phyloP scores from a whole-genome alignment of 2,329 filamentous ascomycete species.

The Fonsecaea multimorphosa region DNA sequence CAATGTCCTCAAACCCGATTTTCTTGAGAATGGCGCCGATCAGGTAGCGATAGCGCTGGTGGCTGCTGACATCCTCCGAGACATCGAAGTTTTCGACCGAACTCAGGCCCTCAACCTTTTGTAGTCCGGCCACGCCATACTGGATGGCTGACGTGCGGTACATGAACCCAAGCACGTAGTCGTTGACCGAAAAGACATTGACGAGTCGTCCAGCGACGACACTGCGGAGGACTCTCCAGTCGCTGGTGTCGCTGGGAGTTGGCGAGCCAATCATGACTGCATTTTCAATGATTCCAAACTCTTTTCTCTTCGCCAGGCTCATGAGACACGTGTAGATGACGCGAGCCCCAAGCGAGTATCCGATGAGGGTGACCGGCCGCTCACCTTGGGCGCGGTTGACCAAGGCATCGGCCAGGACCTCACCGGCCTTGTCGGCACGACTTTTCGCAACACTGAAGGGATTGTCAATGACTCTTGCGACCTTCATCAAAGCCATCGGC shows the following conservation, averaged over 20 bases:
- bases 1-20: slow-evolving; percentile 72
- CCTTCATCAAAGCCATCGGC: slow-evolving; percentile 70
- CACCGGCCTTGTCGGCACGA: slow-evolving; percentile 78
- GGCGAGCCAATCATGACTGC: slow-evolving; percentile 84
- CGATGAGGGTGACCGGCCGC: slow-evolving; percentile 77
- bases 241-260: slow-evolving; percentile 70
- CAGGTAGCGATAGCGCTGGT: slow-evolving; percentile 72
- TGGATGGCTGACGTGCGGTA: slow-evolving; percentile 85
- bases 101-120: slow-evolving; percentile 65
- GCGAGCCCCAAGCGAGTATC: slow-evolving; percentile 80
- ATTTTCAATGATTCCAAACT: slow-evolving; percentile 83
- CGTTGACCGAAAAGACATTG: slow-evolving; percentile 87
- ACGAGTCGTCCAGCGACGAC: slow-evolving; percentile 83
- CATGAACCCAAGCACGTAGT: slow-evolving; percentile 84
- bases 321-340: slow-evolving; percentile 84
- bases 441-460: slow-evolving; percentile 79
- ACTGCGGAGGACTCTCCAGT: slow-evolving; percentile 78
- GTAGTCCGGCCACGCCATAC: slow-evolving; percentile 81
- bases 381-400: slow-evolving; percentile 83
- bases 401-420: slow-evolving; percentile 79
- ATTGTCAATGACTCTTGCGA: slow-evolving; percentile 76
- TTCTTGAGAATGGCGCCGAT: slow-evolving; percentile 70
- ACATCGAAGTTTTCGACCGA: slow-evolving; percentile 70
- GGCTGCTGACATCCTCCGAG: slow-evolving; percentile 69
- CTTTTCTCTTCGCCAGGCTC: slow-evolving; percentile 74